Evolutionary conservation across 2,329 filamentous ascomycete genomes (phyloP).

Genomic region (Sporothrix humicola): DNA sequence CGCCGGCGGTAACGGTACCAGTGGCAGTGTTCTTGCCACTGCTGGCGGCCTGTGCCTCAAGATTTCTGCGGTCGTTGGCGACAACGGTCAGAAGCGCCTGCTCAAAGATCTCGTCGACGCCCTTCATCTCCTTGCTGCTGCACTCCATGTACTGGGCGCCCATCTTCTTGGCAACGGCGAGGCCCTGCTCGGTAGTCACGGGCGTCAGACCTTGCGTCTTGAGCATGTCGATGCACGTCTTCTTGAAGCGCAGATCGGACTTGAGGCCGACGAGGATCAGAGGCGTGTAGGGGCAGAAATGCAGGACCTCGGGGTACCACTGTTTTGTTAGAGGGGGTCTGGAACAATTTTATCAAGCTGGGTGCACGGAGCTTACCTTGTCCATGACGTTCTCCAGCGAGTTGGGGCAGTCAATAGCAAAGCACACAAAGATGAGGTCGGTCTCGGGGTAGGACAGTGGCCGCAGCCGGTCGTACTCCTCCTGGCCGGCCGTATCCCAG

Average conservation of each 20-base stretch:
- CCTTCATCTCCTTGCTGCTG: conserved; percentile 95
- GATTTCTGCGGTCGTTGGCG: conserved; percentile 73
- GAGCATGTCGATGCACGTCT: conserved; percentile 96
- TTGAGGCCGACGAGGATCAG: conserved; percentile 96
- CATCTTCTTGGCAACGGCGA: conserved; percentile 90
- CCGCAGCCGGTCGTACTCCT: conserved; percentile 95
- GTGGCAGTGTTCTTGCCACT: conserved; percentile 43
- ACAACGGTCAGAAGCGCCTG: conserved; percentile 89
- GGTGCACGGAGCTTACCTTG: conserved; percentile 69
- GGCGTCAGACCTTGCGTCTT: conserved; percentile 97
- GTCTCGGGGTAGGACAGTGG: conserved; percentile 98
- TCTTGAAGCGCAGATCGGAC: conserved; percentile 93
- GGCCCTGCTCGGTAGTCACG: conserved; percentile 88
- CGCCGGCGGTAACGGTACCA: conserved; percentile 40
- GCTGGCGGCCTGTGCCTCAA: conserved; percentile 55
- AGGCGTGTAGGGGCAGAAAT: conserved; percentile 97
- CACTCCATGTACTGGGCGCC: conserved; percentile 96
- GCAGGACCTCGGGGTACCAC: conserved; percentile 99
- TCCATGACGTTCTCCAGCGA: conserved; percentile 98
- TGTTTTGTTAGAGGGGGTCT: conserved; percentile 50
- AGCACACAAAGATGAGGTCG: conserved; percentile 97
- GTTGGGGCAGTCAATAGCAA: conserved; percentile 98
- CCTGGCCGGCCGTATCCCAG: conserved; percentile 98
- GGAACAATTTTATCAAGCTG: too few relatives aligned
- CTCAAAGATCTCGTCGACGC: conserved; percentile 96